Conservation (phyloP, 495 filamentous ascomycete species). For the Sabuloglossum arenarium region DNA sequence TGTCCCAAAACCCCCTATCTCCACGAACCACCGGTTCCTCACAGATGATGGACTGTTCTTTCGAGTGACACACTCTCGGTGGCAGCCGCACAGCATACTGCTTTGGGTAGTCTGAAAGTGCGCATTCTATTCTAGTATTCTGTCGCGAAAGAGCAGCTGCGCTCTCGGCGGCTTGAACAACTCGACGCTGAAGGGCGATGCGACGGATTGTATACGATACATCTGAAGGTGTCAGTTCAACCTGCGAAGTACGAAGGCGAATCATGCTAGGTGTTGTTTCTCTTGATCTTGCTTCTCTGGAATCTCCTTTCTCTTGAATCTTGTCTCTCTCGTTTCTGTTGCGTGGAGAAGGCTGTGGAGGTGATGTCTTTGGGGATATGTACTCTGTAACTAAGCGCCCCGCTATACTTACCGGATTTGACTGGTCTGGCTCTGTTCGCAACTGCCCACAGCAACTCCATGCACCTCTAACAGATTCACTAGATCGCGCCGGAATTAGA, state of each 20-base stretch:
- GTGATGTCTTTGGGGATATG: too few species aligned
- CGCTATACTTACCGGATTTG: too few species aligned
- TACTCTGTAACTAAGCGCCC: too few species aligned
- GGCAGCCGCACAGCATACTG: background rate
- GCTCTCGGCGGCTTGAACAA: background rate
- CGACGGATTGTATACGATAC: background rate
- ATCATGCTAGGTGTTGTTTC: too few species aligned
- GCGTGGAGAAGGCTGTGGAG: too few species aligned
- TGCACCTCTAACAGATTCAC: too few species aligned
- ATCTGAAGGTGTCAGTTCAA: background rate
- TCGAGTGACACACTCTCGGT: background rate
- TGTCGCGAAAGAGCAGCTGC: background rate
- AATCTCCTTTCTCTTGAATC: too few species aligned
- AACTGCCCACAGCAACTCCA: too few species aligned
- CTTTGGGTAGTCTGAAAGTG: background rate
- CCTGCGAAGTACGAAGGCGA: slow-evolving; percentile 1
- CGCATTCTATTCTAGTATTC: background rate
- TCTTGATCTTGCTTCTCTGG: background rate
- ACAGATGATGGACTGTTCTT: background rate
- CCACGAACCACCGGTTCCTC: background rate
- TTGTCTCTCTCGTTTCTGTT: too few species aligned
- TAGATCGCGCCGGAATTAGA: too few species aligned
- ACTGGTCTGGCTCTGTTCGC: too few species aligned
- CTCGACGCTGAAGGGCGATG: background rate
- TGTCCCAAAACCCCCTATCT: background rate